Percentiles rank a stretch among this genome's conserved stretches.
phyloP scores from a whole-genome alignment of 495 filamentous ascomycete genomes.

The Aspergillus haitiensis region DNA sequence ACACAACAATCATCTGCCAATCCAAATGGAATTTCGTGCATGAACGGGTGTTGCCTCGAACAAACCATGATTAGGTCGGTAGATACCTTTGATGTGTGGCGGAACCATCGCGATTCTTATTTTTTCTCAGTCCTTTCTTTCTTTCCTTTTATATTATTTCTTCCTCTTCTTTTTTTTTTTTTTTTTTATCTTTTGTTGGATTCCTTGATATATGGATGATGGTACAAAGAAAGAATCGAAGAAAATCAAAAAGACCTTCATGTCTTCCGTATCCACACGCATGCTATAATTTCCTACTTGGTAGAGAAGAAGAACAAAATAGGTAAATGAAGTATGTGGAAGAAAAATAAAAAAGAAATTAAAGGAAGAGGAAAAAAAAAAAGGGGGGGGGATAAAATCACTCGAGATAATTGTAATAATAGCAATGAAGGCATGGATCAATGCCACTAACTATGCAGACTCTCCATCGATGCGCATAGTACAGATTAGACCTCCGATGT shows the following conservation, averaged over 20 bases:
- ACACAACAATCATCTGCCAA: conserved; percentile 5
- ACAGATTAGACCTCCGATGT: neutral
- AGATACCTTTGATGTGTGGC: conserved; percentile 7
- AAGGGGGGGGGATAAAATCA: neutral
- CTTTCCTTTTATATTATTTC: neutral
- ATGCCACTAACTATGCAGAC: conserved; percentile 3
- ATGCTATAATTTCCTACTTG: neutral
- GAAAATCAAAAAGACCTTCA: conserved; percentile 1
- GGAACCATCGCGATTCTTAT: conserved; percentile 1
- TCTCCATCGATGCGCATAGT: conserved; percentile 1
- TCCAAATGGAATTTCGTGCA: conserved; percentile 18
- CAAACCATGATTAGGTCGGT: neutral
- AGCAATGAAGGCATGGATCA: neutral
- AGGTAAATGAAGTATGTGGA: neutral
- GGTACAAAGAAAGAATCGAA: too few relatives aligned
- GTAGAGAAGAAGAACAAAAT: neutral
- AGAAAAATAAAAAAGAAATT: too few relatives aligned
- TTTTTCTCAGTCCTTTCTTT: neutral
- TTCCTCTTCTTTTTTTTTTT: neutral
- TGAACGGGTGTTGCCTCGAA: conserved; percentile 27
- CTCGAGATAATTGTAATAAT: neutral
- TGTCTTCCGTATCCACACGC: neutral
- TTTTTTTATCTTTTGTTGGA: neutral
- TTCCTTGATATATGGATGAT: neutral
- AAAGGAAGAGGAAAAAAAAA: neutral